Percentiles rank a stretch among this genome's conserved stretches.
Conservation (phyloP, 345 rosid species). For the Sonneratia alba region DNA sequence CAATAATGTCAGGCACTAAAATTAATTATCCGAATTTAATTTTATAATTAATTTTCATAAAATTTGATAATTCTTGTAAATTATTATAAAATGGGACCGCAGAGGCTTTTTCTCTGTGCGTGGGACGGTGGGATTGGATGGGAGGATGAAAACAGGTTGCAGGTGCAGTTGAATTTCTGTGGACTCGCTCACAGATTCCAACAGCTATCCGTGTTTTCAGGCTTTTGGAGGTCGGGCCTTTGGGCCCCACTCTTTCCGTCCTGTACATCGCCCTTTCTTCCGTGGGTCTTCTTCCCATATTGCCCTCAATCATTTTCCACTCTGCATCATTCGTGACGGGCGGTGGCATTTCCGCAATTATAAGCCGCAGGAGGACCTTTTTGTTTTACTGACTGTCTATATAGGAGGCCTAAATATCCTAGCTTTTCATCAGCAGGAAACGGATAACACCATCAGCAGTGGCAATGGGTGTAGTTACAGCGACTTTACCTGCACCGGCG, state of each 20-base stretch:
- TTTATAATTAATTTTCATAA: too few relatives aligned
- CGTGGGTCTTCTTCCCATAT: neutral
- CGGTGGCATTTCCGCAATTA: neutral
- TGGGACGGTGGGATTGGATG: neutral
- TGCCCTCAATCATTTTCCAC: neutral
- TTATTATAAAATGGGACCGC: neutral
- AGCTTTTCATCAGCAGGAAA: neutral
- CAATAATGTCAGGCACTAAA: neutral
- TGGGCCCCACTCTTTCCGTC: neutral
- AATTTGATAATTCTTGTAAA: too few relatives aligned
- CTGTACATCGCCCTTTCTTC: neutral
- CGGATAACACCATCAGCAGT: neutral
- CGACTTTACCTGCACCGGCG: constrained; percentile 6
- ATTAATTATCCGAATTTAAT: too few relatives aligned
- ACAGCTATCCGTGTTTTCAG: neutral
- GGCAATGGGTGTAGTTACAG: constrained; percentile 32
- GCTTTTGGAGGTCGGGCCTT: neutral
- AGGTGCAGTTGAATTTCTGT: constrained; percentile 1
- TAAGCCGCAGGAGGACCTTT: neutral
- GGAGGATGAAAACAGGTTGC: neutral
- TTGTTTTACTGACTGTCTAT: neutral
- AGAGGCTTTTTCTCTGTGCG: too few relatives aligned
- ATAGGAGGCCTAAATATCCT: neutral
- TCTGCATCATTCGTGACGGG: neutral
- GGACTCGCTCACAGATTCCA: constrained; percentile 4